phyloP scores from a whole-genome alignment of 176 grass and related monocot genomes.

The Aegilops tauschii region DNA sequence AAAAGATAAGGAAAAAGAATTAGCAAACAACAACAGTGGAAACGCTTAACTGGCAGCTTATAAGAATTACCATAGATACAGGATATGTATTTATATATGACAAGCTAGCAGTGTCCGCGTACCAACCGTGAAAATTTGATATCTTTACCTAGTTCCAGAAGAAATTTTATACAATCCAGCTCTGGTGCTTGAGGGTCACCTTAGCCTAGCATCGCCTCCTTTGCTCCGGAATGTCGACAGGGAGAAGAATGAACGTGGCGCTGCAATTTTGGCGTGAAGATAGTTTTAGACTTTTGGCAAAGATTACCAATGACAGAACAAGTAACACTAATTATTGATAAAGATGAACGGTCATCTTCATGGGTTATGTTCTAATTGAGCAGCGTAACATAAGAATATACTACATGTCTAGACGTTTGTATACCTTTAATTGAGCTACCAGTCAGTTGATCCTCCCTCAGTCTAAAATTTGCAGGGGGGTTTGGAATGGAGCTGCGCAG shows the following conservation, averaged over 20 bases:
- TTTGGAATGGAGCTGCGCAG: conserved; percentile 79
- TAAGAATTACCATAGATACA: conserved; percentile 62
- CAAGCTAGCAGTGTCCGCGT: conserved; percentile 40
- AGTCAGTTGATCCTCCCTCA: conserved; percentile 83
- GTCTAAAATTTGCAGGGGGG: conserved; percentile 79
- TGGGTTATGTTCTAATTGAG: conserved; percentile 2
- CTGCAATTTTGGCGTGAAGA: conserved; percentile 54
- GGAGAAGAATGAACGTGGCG: conserved; percentile 91
- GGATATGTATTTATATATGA: conserved; percentile 56
- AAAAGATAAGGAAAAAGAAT: conserved; percentile 39
- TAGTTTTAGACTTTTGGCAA: conserved; percentile 28
- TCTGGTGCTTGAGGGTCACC: conserved; percentile 50
- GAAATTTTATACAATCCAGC: conserved; percentile 46
- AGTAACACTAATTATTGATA: conserved; percentile 11
- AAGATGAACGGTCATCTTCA: not conserved
- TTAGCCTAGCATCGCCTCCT: conserved; percentile 80
- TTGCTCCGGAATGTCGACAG: conserved; percentile 87
- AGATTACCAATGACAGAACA: not conserved
- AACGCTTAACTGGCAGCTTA: conserved; percentile 48
- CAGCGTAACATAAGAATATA: conserved; percentile 23
- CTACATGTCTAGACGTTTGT: conserved; percentile 3
- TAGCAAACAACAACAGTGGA: conserved; percentile 41
- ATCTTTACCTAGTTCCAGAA: conserved; percentile 34
- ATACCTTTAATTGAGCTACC: conserved; percentile 92
- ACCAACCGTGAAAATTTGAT: conserved; percentile 53